Evolutionary conservation across 805 yeast species (phyloP).

Genomic region (Lipomyces yamanashiensis): DNA sequence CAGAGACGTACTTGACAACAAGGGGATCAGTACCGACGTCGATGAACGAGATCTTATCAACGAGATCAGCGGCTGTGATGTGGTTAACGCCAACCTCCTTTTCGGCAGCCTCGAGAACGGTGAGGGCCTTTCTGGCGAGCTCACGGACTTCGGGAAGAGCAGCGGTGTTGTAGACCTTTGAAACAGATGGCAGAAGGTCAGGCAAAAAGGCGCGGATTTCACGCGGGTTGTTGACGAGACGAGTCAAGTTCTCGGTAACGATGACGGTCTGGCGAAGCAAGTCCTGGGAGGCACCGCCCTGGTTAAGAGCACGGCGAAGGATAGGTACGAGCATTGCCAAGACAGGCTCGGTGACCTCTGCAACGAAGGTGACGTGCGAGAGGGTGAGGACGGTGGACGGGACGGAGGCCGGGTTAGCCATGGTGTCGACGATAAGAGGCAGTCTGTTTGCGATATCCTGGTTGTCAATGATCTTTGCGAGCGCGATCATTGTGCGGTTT

Average conservation of each 20-base stretch:
- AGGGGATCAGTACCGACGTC: slow-evolving; percentile 52
- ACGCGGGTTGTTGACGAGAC: slow-evolving; percentile 89
- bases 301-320: slow-evolving; percentile 82
- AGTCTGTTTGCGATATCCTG: slow-evolving; percentile 87
- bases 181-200: slow-evolving; percentile 84
- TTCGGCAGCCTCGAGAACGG: slow-evolving; percentile 82
- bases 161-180: slow-evolving; percentile 85
- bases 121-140: slow-evolving; percentile 82
- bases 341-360: slow-evolving; percentile 97
- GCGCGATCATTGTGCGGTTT: slow-evolving; percentile 65
- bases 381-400: slow-evolving; percentile 86
- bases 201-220: slow-evolving; percentile 92
- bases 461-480: slow-evolving; percentile 85
- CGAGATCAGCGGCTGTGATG: slow-evolving; percentile 47
- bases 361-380: slow-evolving; percentile 93
- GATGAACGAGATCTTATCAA: slow-evolving; percentile 43
- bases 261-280: slow-evolving; percentile 96
- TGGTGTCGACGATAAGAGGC: slow-evolving; percentile 81
- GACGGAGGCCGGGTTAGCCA: slow-evolving; percentile 87
- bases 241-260: slow-evolving; percentile 92
- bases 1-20: slow-evolving; percentile 48
- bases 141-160: slow-evolving; percentile 96
- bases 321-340: slow-evolving; percentile 89
- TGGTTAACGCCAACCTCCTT: slow-evolving; percentile 77
- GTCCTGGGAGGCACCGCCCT: slow-evolving; percentile 80